Evolutionary conservation across 129 eudicot species (phyloP).

Genomic region (Ambrosia artemisiifolia): DNA sequence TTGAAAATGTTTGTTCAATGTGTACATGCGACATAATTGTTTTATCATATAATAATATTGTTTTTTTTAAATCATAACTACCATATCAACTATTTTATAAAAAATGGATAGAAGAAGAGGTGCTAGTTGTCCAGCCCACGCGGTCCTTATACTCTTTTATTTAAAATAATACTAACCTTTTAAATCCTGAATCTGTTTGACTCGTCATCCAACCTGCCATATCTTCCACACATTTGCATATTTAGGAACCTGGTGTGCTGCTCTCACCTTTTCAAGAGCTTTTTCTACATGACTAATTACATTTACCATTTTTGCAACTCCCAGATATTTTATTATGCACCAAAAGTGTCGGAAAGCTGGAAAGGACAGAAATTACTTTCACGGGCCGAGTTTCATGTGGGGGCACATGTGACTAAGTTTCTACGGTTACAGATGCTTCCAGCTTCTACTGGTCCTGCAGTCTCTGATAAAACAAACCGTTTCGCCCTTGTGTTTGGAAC

Average conservation of each 20-base stretch:
- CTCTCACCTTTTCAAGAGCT: not conserved
- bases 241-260: not conserved
- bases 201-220: not conserved
- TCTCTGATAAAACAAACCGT: conserved; percentile 84
- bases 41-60: not conserved
- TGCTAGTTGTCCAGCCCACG: not conserved
- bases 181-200: not conserved
- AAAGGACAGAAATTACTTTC: conserved; percentile 97
- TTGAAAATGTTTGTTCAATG: not conserved
- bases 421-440: conserved; percentile 89
- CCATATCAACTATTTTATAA: not conserved
- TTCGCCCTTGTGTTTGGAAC: conserved; percentile 84
- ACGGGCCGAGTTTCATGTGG: conserved; percentile 93
- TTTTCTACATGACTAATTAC: not conserved
- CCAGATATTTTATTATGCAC: conserved; percentile 89
- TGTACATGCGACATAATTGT: too few species aligned
- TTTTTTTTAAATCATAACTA: not conserved
- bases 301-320: not conserved
- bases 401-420: conserved; percentile 89
- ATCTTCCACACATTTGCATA: not conserved
- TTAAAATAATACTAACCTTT: too few species aligned
- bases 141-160: too few species aligned
- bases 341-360: conserved; percentile 93
- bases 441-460: conserved; percentile 45
- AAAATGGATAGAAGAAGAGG: not conserved